These are phyloP conservation scores for Ascochyta clinopodiicola DNA, from an alignment of 2,329 filamentous ascomycete genomes.

Conservation along the genomic window DNA sequence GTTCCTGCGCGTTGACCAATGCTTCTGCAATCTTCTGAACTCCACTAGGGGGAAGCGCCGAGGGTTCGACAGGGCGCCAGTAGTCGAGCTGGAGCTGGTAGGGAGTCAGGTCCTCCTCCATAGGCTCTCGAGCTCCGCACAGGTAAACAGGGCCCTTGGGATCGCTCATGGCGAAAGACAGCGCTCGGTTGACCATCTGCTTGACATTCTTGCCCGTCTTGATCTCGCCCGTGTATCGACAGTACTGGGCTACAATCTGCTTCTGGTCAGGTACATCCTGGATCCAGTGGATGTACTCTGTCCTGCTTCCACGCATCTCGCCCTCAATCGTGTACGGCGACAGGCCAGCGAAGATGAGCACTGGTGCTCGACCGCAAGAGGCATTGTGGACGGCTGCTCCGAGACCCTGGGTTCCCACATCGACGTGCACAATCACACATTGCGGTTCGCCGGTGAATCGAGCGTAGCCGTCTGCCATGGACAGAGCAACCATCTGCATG, in stretches of 20 bases:
- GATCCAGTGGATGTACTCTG: constrained; percentile 87
- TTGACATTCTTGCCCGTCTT: constrained; percentile 86
- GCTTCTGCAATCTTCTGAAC: constrained; percentile 67
- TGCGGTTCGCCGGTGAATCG: constrained; percentile 72
- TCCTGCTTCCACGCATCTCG: constrained; percentile 73
- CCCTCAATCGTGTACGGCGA: constrained; percentile 80
- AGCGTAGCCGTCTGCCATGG: constrained; percentile 83
- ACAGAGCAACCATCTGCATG: constrained; percentile 78
- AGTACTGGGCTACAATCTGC: constrained; percentile 82
- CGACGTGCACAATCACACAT: constrained; percentile 80
- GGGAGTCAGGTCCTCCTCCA: constrained; percentile 77
- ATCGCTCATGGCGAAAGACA: constrained; percentile 80
- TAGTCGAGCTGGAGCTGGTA: constrained; percentile 66
- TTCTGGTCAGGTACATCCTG: constrained; percentile 85
- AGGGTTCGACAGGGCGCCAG: constrained; percentile 75
- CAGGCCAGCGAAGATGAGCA: constrained; percentile 79
- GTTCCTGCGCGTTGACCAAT: constrained; percentile 68
- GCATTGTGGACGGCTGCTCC: constrained; percentile 82
- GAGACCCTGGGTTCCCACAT: constrained; percentile 81
- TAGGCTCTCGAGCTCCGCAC: constrained; percentile 77
- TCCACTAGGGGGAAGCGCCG: constrained; percentile 64
- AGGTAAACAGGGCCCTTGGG: constrained; percentile 84
- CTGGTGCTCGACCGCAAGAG: constrained; percentile 74
- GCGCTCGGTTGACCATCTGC: constrained; percentile 83
- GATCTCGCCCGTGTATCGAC: constrained; percentile 81